These are phyloP conservation scores for Chenopodium album DNA, from an alignment of 148 eudicot genomes.

Conservation along the genomic window DNA sequence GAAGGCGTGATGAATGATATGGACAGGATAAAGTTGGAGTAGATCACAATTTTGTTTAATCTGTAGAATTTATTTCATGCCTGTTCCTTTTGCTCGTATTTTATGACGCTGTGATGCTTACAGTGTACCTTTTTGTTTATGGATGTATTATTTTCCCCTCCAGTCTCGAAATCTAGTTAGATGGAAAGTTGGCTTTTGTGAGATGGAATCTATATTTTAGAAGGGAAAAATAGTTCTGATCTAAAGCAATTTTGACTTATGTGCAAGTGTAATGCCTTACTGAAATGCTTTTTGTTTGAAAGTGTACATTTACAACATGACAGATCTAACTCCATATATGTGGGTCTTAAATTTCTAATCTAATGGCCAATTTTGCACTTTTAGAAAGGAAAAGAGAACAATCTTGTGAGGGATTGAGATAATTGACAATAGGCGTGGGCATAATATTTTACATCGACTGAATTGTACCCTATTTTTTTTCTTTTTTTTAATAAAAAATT, in stretches of 20 bases:
- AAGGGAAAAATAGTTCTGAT: not conserved
- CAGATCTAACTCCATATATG: no score
- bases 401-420: no score
- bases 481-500: no score
- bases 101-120: not conserved
- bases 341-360: no score
- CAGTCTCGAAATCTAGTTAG: not conserved
- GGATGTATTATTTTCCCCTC: not conserved
- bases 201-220: not conserved
- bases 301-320: not conserved
- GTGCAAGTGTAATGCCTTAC: not conserved
- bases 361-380: no score
- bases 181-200: not conserved
- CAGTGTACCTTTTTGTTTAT: not conserved
- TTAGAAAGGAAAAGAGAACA: no score
- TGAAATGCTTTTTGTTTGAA: not conserved
- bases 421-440: no score
- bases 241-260: not conserved
- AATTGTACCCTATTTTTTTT: no score
- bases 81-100: not conserved
- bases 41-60: slow-evolving; percentile 19
- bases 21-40: slow-evolving; percentile 81
- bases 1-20: slow-evolving; percentile 81
- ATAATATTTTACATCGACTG: no score
- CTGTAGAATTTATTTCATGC: not conserved